Evolutionary conservation across 1,284 basidiomycete genomes (phyloP).

Genomic region (Calocybe gambosa): DNA sequence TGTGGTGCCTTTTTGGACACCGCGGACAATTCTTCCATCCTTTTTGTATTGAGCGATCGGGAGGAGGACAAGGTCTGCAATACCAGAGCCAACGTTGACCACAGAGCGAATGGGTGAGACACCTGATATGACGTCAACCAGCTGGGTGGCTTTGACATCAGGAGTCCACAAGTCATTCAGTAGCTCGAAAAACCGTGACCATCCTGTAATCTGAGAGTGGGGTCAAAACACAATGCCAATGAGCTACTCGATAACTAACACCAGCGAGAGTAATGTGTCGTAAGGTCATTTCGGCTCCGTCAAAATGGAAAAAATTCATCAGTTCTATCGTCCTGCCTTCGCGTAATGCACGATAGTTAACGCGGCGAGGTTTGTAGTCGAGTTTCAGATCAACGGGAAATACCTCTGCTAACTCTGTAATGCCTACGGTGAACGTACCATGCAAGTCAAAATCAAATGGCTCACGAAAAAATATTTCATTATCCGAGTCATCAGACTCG

Average conservation of each 20-base stretch:
- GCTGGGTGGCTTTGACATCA: conserved; percentile 96
- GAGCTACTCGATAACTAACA: conserved; percentile 41
- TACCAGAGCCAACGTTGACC: conserved; percentile 94
- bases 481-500: conserved; percentile 32
- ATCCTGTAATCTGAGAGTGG: conserved; percentile 73
- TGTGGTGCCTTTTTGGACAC: conserved; percentile 90
- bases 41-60: conserved; percentile 98
- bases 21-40: conserved; percentile 88
- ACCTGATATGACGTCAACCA: conserved; percentile 96
- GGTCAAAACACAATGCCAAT: conserved; percentile 3
- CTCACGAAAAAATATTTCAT: conserved; percentile 74
- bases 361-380: conserved; percentile 97
- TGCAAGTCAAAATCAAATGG: conserved; percentile 5
- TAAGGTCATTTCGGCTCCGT: conserved; percentile 96
- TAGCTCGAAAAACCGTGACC: conserved; percentile 82
- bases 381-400: conserved; percentile 89
- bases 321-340: conserved; percentile 93
- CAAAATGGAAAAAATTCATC: conserved; percentile 99
- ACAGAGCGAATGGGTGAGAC: conserved; percentile 92
- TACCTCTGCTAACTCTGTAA: conserved; percentile 80
- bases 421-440: conserved; percentile 3
- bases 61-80: conserved; percentile 91
- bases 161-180: conserved; percentile 98
- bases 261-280: conserved; percentile 89
- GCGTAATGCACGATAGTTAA: conserved; percentile 89